Percentiles rank a stretch among this genome's conserved stretches.
These are phyloP conservation scores for Rhododendron vialii DNA, from an alignment of 148 eudicot species.

Conservation along the genomic window DNA sequence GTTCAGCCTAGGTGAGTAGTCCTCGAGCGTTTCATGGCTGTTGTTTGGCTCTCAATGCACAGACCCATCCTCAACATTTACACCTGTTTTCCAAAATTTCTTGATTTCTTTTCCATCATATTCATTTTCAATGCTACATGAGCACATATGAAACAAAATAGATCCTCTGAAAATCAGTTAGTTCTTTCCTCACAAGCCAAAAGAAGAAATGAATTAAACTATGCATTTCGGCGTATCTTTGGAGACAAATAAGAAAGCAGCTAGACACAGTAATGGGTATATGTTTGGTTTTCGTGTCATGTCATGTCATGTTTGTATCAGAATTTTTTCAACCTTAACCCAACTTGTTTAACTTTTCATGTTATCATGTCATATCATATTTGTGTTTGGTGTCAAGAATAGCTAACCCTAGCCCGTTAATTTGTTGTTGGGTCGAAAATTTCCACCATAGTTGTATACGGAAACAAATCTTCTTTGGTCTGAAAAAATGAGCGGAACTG, in stretches of 20 bases:
- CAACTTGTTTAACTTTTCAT: too few relatives aligned
- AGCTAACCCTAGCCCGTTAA: too few relatives aligned
- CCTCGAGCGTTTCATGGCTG: background rate
- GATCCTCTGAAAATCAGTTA: background rate
- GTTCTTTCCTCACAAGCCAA: background rate
- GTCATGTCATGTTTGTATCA: too few relatives aligned
- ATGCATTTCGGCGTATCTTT: too few relatives aligned
- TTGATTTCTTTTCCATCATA: background rate
- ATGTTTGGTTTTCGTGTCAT: too few relatives aligned
- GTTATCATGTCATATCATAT: too few relatives aligned
- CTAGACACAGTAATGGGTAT: background rate
- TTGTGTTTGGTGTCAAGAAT: too few relatives aligned
- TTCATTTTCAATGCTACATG: background rate
- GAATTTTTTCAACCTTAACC: too few relatives aligned
- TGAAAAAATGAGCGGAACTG: too few relatives aligned
- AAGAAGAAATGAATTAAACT: background rate
- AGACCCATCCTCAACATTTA: background rate
- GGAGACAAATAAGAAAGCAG: background rate
- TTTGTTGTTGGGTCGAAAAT: too few relatives aligned
- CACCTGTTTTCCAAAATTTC: background rate
- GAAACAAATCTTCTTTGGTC: too few relatives aligned
- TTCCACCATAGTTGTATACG: too few relatives aligned
- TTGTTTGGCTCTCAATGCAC: background rate
- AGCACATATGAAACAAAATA: background rate
- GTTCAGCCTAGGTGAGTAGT: conserved; percentile 72